A percentile compares a stretch with the other conserved stretches of the same genome.
Evolutionary conservation across 208 protist species (phyloP).

Genomic region (Trypanosoma brucei): DNA sequence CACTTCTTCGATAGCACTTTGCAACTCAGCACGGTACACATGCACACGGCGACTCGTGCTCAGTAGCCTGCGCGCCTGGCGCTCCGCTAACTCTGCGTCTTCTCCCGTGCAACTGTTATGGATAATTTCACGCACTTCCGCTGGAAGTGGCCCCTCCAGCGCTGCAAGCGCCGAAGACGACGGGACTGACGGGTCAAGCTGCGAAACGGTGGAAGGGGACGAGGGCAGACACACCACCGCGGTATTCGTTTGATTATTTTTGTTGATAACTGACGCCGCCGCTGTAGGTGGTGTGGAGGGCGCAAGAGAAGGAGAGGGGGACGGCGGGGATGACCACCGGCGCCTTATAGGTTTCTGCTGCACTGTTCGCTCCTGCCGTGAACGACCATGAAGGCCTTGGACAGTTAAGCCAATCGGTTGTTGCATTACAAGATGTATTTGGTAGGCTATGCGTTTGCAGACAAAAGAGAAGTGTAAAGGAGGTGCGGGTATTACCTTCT

Average conservation of each 20-base stretch:
- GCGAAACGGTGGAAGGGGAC: neutral
- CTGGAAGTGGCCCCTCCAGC: constrained; percentile 65
- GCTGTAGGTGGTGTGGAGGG: neutral
- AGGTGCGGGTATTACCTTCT: too few relatives aligned
- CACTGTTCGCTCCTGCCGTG: neutral
- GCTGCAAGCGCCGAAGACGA: neutral
- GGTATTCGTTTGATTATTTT: neutral
- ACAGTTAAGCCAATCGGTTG: neutral
- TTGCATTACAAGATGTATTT: constrained; percentile 3
- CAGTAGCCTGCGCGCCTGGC: constrained; percentile 68
- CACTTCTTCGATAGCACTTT: constrained; percentile 61
- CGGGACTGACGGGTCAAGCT: neutral
- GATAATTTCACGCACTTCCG: constrained; percentile 72
- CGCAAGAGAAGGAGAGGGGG: neutral
- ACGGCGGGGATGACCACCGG: neutral
- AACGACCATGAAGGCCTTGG: constrained; percentile 1
- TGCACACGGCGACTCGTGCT: constrained; percentile 70
- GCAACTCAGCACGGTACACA: constrained; percentile 78
- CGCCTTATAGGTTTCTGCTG: neutral
- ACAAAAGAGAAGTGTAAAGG: too few relatives aligned
- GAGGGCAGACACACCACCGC: neutral
- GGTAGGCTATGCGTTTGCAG: neutral
- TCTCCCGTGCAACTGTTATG: constrained; percentile 31
- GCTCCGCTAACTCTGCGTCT: constrained; percentile 51
- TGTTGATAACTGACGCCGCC: neutral